phyloP scores from a whole-genome alignment of 176 grass and related monocot species.

The Saccharum officinarum region DNA sequence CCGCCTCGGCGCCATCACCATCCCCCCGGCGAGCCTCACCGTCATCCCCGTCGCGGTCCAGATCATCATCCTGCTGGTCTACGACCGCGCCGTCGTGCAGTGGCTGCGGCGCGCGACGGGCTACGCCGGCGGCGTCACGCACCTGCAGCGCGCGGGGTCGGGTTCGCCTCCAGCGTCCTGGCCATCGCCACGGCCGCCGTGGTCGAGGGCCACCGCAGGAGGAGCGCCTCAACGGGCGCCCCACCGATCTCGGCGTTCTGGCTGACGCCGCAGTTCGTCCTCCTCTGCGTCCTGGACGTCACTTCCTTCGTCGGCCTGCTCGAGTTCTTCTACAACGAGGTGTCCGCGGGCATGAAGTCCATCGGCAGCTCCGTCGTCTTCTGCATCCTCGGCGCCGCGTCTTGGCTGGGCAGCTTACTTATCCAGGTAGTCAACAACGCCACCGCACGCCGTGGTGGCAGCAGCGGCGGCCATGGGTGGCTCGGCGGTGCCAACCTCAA shows the following conservation, averaged over 20 bases:
- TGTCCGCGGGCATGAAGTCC: constrained; percentile 45
- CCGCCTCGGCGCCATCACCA: constrained; percentile 34
- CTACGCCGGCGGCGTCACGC: not conserved
- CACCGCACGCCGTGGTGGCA: not conserved
- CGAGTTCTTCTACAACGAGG: constrained; percentile 60
- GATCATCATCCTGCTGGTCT: constrained; percentile 44
- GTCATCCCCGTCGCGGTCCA: constrained; percentile 53
- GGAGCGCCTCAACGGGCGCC: no score
- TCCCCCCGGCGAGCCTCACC: constrained; percentile 61
- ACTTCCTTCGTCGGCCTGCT: constrained; percentile 49
- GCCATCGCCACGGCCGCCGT: not conserved
- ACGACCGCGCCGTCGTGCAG: constrained; percentile 28
- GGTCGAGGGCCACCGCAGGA: not conserved
- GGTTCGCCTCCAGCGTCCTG: not conserved
- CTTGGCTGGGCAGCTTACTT: constrained; percentile 45
- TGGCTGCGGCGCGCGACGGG: not conserved
- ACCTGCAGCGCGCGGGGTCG: not conserved
- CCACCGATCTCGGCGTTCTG: constrained; percentile 32
- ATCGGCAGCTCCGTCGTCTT: constrained; percentile 47
- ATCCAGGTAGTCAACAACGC: constrained; percentile 31
- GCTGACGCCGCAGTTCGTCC: constrained; percentile 49
- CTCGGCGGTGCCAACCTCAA: no score
- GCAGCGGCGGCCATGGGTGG: no score
- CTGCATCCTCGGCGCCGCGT: constrained; percentile 37
- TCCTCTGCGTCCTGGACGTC: constrained; percentile 44